These are phyloP conservation scores for Diaporthe ampelina DNA, from an alignment of 2,329 filamentous ascomycete species.

Conservation along the genomic window DNA sequence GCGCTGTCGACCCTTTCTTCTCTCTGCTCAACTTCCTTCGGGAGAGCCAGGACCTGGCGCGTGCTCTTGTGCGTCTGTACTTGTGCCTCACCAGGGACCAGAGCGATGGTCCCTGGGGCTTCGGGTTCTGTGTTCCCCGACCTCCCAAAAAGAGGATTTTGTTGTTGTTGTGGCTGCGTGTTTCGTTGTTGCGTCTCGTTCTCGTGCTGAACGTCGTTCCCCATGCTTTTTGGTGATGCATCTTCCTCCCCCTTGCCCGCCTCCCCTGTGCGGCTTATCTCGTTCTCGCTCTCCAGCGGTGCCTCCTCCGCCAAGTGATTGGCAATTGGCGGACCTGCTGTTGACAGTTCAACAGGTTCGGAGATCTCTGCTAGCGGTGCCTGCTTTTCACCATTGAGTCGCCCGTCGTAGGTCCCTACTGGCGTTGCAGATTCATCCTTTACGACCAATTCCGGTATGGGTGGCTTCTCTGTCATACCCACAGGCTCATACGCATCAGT, in stretches of 20 bases:
- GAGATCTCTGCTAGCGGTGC: not conserved
- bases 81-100: slow-evolving; percentile 41
- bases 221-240: slow-evolving; percentile 23
- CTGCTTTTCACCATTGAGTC: slow-evolving; percentile 7
- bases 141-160: slow-evolving; percentile 43
- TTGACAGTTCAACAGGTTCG: slow-evolving; percentile 38
- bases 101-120: slow-evolving; percentile 41
- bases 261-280: slow-evolving; percentile 3
- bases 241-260: slow-evolving; percentile 10
- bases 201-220: slow-evolving; percentile 24
- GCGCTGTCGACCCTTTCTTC: slow-evolving; percentile 39
- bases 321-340: not conserved
- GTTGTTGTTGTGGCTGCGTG: slow-evolving; percentile 1
- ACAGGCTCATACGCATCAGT: not conserved
- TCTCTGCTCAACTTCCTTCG: slow-evolving; percentile 29
- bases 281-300: not conserved
- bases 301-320: not conserved
- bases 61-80: slow-evolving; percentile 42
- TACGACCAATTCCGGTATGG: not conserved
- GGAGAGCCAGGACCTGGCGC: slow-evolving; percentile 38
- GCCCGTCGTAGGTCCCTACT: not conserved
- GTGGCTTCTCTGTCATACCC: not conserved
- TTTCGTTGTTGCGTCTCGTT: slow-evolving; percentile 2
- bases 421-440: not conserved
- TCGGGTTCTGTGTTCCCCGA: slow-evolving; percentile 42